These are phyloP conservation scores for Terana coerulea DNA, from an alignment of 768 basidiomycete species.

Conservation along the genomic window DNA sequence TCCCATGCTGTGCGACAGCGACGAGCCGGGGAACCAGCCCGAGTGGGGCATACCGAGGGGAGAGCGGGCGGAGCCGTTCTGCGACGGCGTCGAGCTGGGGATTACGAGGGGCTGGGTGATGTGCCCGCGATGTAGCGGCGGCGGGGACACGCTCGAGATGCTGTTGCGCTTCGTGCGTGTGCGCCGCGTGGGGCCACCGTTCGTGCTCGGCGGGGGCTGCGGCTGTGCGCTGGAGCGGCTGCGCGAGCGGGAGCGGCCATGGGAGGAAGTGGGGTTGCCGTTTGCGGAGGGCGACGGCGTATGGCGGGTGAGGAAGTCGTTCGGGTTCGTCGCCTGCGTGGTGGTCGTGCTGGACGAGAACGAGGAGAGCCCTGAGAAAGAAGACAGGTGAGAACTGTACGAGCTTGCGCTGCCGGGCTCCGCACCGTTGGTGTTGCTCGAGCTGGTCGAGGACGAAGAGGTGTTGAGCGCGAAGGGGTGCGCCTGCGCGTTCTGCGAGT, in stretches of 20 bases:
- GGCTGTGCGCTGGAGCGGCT: conserved; percentile 16
- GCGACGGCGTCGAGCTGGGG: conserved; percentile 35
- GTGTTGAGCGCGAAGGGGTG: conserved; percentile 16
- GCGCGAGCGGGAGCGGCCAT: conserved; percentile 10
- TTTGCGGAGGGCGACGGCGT: conserved; percentile 21
- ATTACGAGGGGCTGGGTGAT: conserved; percentile 72
- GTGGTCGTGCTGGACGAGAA: conserved; percentile 27
- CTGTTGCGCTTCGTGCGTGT: conserved; percentile 50
- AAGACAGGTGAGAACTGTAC: conserved; percentile 26
- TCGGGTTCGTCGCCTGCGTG: conserved; percentile 2
- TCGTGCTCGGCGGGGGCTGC: conserved; percentile 22
- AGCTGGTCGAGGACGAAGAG: conserved; percentile 15
- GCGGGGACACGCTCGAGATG: conserved; percentile 54
- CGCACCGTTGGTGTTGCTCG: conserved; percentile 19
- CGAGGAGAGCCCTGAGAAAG: conserved; percentile 40
- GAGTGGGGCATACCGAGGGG: conserved; percentile 29
- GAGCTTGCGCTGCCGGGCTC: conserved; percentile 27
- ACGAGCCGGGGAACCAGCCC: conserved; percentile 23
- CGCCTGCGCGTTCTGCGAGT: conserved; percentile 7
- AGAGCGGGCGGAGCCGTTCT: conserved; percentile 22
- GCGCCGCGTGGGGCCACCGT: conserved; percentile 40
- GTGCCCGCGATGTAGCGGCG: conserved; percentile 32
- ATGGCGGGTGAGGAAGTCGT: conserved; percentile 19
- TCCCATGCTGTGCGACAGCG: neutral
- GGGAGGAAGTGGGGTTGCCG: conserved; percentile 24